phyloP scores from a whole-genome alignment of 768 basidiomycete genomes.

The Cantharellus cinnabarinus region DNA sequence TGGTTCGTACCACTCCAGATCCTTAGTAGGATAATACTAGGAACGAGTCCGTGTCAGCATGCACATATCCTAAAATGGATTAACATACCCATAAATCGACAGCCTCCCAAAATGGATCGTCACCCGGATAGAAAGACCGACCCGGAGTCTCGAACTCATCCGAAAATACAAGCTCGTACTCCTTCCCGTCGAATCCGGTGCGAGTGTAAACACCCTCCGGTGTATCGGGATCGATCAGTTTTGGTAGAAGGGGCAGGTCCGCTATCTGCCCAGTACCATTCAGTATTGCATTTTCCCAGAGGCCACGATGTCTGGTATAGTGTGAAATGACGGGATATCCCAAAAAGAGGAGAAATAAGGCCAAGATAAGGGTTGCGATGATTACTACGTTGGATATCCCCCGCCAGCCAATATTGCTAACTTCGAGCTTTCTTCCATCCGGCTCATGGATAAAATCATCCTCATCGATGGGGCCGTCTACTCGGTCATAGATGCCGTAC shows the following conservation, averaged over 20 bases:
- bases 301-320: constrained; percentile 18
- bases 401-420: constrained; percentile 19
- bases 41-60: constrained; percentile 13
- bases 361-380: constrained; percentile 37
- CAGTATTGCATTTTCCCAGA: constrained; percentile 50
- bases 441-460: constrained; percentile 63
- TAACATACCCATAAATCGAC: constrained; percentile 29
- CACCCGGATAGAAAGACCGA: constrained; percentile 67
- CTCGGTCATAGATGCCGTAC: neutral
- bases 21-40: constrained; percentile 52
- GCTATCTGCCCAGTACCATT: constrained; percentile 53
- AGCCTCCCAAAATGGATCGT: constrained; percentile 84
- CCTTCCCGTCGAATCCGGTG: constrained; percentile 32
- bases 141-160: constrained; percentile 75
- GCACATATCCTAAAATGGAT: neutral
- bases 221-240: constrained; percentile 59
- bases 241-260: constrained; percentile 31
- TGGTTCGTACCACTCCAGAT: constrained; percentile 63
- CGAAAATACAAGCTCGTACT: constrained; percentile 58
- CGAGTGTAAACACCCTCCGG: constrained; percentile 37
- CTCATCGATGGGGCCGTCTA: constrained; percentile 2
- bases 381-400: constrained; percentile 51
- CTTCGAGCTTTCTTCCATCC: constrained; percentile 22
- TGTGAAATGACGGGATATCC: constrained; percentile 56
- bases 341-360: constrained; percentile 54